phyloP scores from a whole-genome alignment of 2,329 filamentous ascomycete genomes.

The Verticillium dahliae region DNA sequence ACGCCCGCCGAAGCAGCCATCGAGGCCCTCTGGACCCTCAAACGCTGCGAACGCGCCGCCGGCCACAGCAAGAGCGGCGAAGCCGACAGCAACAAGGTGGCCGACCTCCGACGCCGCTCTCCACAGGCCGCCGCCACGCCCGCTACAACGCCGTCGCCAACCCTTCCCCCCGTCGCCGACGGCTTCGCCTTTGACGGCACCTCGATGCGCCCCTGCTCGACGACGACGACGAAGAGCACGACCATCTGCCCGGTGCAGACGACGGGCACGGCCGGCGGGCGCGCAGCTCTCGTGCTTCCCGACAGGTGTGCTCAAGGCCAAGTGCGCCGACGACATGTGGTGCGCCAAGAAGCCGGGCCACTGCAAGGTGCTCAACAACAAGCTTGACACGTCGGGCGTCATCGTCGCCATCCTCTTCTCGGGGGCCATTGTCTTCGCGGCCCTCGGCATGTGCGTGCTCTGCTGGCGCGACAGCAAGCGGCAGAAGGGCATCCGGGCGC shows the following conservation, averaged over 20 bases:
- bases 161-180: too few species aligned
- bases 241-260: constrained; percentile 31
- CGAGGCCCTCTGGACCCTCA: constrained; percentile 20
- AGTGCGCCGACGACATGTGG: constrained; percentile 34
- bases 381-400: constrained; percentile 35
- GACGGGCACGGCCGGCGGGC: constrained; percentile 31
- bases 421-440: constrained; percentile 26
- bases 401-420: constrained; percentile 42
- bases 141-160: not conserved
- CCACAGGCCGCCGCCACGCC: constrained; percentile 5
- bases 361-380: constrained; percentile 35
- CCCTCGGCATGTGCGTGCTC: constrained; percentile 40
- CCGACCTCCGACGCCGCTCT: constrained; percentile 11
- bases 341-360: constrained; percentile 24
- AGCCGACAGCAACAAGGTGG: constrained; percentile 1
- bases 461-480: constrained; percentile 37
- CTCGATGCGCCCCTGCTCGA: constrained; percentile 15
- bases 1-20: constrained; percentile 18
- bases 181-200: too few species aligned
- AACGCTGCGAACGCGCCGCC: constrained; percentile 23
- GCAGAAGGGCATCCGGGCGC: constrained; percentile 34
- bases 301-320: constrained; percentile 2
- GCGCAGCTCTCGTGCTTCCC: constrained; percentile 20
- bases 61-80: not conserved
- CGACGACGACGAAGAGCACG: constrained; percentile 22